These are phyloP conservation scores for Agrostemma githago DNA, from an alignment of 148 eudicot species.

Conservation along the genomic window DNA sequence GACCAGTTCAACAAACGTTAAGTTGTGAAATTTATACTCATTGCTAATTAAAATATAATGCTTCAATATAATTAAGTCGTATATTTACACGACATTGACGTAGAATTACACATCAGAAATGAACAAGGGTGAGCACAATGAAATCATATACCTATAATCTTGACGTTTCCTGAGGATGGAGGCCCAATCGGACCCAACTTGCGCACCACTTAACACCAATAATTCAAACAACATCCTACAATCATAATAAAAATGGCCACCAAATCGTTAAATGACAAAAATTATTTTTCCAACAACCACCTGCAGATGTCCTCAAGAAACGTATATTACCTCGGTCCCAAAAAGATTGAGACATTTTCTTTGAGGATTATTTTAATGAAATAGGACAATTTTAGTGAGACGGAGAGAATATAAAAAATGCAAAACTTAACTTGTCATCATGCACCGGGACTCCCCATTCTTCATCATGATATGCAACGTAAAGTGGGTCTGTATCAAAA, in stretches of 20 bases:
- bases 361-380: neutral
- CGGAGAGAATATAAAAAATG: neutral
- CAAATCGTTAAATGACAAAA: too few species aligned
- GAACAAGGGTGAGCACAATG: neutral
- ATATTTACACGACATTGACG: too few species aligned
- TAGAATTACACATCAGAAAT: too few species aligned
- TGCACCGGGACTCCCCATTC: constrained; percentile 93
- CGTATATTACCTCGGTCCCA: too few species aligned
- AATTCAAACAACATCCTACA: constrained; percentile 65
- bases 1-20: too few species aligned
- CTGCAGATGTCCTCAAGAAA: neutral
- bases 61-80: too few species aligned
- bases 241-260: neutral
- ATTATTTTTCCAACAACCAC: neutral
- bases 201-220: constrained; percentile 68
- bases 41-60: too few species aligned
- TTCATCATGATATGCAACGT: constrained; percentile 77
- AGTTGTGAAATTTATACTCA: too few species aligned
- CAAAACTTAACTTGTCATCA: constrained; percentile 56
- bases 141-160: constrained; percentile 48
- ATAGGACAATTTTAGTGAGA: neutral
- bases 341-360: too few species aligned
- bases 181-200: constrained; percentile 92
- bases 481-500: constrained; percentile 49
- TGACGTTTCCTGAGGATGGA: constrained; percentile 66